A percentile compares a stretch with the other conserved stretches of the same genome.
Evolutionary conservation across 768 basidiomycete species (phyloP).

Genomic region (Mycena alexandri): DNA sequence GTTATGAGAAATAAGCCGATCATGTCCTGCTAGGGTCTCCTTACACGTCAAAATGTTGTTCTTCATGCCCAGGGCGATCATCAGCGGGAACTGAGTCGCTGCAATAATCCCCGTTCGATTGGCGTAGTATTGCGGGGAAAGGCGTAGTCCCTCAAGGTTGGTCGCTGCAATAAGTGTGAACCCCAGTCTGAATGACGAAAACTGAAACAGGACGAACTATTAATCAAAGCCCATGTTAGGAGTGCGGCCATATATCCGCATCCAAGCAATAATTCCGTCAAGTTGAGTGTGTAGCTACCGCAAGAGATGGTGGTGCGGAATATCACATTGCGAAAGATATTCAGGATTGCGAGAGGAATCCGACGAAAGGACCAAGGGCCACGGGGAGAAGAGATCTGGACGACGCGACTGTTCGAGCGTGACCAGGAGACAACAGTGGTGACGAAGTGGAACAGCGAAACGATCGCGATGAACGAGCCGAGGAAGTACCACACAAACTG

Average conservation of each 20-base stretch:
- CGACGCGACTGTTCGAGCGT: conserved; percentile 27
- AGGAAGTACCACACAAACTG: conserved; percentile 57
- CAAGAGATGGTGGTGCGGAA: conserved; percentile 56
- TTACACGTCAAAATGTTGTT: conserved; percentile 65
- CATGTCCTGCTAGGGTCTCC: conserved; percentile 28
- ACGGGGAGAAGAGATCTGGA: conserved; percentile 13
- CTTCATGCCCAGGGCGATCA: conserved; percentile 70
- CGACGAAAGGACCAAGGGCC: conserved; percentile 38
- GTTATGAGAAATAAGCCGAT: background rate
- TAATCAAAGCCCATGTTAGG: conserved; percentile 53
- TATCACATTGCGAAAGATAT: conserved; percentile 50
- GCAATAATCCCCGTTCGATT: conserved; percentile 60
- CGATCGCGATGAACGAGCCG: conserved; percentile 56
- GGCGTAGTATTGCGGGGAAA: conserved; percentile 54
- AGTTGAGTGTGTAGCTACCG: conserved; percentile 52
- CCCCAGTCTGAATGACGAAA: background rate
- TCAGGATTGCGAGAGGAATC: conserved; percentile 49
- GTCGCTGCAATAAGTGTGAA: conserved; percentile 44
- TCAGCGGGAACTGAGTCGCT: conserved; percentile 63
- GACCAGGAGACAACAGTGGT: conserved; percentile 41
- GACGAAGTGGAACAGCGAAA: conserved; percentile 51
- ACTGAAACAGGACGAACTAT: conserved; percentile 47
- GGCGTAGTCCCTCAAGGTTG: conserved; percentile 45
- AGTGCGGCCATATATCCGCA: conserved; percentile 52
- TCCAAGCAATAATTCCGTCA: conserved; percentile 55